These are phyloP conservation scores for Amniculicola lignicola DNA, from an alignment of 495 filamentous ascomycete genomes.

Conservation along the genomic window DNA sequence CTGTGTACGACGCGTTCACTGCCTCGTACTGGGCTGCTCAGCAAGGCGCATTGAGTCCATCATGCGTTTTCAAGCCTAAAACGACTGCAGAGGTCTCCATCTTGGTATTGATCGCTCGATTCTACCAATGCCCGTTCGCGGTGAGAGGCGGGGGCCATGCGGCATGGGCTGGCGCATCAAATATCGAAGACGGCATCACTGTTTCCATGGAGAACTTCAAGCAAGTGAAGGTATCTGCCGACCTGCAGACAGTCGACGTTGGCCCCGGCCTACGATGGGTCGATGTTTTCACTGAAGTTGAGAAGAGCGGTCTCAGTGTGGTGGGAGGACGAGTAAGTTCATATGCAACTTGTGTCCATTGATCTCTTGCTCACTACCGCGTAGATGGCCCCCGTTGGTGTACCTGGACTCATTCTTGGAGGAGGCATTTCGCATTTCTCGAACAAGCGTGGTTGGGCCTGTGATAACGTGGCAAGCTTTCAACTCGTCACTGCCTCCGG, in stretches of 20 bases:
- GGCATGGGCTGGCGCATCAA: constrained; percentile 32
- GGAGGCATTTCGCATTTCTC: constrained; percentile 4
- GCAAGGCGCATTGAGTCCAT: background rate
- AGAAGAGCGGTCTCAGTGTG: background rate
- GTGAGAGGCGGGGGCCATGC: constrained; percentile 40
- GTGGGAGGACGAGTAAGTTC: constrained; percentile 18
- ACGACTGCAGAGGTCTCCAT: background rate
- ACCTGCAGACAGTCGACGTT: constrained; percentile 1
- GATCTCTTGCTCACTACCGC: background rate
- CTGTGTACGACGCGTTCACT: background rate
- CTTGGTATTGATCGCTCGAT: background rate
- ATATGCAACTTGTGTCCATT: background rate
- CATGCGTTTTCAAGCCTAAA: constrained; percentile 1
- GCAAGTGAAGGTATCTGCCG: background rate
- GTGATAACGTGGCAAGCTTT: constrained; percentile 41
- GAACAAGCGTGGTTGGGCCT: constrained; percentile 53
- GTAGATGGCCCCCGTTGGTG: constrained; percentile 41
- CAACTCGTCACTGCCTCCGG: constrained; percentile 58
- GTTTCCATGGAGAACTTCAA: constrained; percentile 36
- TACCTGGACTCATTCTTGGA: constrained; percentile 40
- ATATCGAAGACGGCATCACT: constrained; percentile 39
- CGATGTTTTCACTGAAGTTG: constrained; percentile 10
- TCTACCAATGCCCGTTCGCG: constrained; percentile 31
- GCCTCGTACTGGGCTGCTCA: background rate
- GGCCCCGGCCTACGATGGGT: constrained; percentile 16